Evolutionary conservation across 441 rosid species (phyloP), one percentile per base, ranked within the genome.

Genomic region (Corymbia calophylla): DNA sequence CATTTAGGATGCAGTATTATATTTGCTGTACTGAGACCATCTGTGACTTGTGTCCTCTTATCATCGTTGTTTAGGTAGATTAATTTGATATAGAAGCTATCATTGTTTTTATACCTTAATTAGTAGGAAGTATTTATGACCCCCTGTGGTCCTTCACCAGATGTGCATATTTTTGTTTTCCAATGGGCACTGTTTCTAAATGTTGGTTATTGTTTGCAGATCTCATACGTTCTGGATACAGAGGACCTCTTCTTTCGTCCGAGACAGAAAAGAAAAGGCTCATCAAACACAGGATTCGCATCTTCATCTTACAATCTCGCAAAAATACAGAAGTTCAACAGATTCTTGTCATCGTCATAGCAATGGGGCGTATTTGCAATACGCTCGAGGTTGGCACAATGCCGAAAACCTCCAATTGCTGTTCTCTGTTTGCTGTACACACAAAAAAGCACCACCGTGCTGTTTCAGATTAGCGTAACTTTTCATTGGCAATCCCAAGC

Each of bases 171-270:
- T 77, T 21, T 44, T 12, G 31, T 77, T 77, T 77, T 77, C n/a
- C 51, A 23, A 77, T 23, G 51, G 29, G 51, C 11, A 21, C 23
- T 21, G 84, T 13, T 73, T 73, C 84, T 73, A 39, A 73, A 44
- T 44, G 84, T 77, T n/a, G 49, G 84, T 48, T 23, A 77, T 77
- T 44, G 53, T 44, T 90, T 89, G 92, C 92, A 98, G 99, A 96
- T 97, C 49, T 96, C 99, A 23, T 97, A 98, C 89, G 99, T 97
- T 85, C 91, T 98, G 92, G 99, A 98, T 95, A 98, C 99, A 14
- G 99, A 96, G 91, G 99, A 98, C 94, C 94, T 94, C 93, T 96
- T 96, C 92, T 93, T 94, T 90, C 98, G 97, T 10, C 84, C 39
- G 18, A 93, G 94, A 88, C 93, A 62, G 86, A 96, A 92, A 91